Conservation (phyloP, 2,329 filamentous ascomycete species). For the Trichocomaceae sp. region DNA sequence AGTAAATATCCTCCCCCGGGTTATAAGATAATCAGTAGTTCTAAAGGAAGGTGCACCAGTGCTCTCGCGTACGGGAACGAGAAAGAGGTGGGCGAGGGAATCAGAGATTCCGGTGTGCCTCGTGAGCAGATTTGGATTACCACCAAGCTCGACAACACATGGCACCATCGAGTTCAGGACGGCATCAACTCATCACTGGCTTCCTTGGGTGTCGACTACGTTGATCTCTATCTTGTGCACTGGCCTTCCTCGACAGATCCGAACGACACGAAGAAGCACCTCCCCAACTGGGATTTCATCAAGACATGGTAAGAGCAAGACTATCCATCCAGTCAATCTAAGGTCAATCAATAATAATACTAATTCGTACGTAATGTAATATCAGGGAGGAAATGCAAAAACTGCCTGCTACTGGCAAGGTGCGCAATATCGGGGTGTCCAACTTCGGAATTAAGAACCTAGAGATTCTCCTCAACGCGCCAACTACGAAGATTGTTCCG, state of each 20-base stretch:
- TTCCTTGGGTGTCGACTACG: slow-evolving; percentile 59
- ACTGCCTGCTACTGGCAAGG: slow-evolving; percentile 50
- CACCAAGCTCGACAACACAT: slow-evolving; percentile 64
- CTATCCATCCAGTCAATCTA: not conserved
- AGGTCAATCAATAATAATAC: slow-evolving; percentile 18
- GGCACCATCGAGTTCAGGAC: slow-evolving; percentile 54
- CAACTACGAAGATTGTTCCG: slow-evolving; percentile 50
- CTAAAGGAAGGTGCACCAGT: slow-evolving; percentile 16
- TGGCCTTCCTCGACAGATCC: slow-evolving; percentile 54
- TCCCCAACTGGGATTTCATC: slow-evolving; percentile 72
- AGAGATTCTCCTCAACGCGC: slow-evolving; percentile 65
- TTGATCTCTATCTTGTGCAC: slow-evolving; percentile 69
- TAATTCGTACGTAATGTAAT: slow-evolving; percentile 19
- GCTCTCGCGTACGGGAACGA: slow-evolving; percentile 56
- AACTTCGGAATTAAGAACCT: slow-evolving; percentile 80
- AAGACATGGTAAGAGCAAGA: slow-evolving; percentile 56
- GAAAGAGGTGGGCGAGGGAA: slow-evolving; percentile 59
- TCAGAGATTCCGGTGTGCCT: slow-evolving; percentile 60
- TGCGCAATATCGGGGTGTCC: slow-evolving; percentile 74
- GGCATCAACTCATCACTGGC: slow-evolving; percentile 58
- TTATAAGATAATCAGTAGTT: not conserved
- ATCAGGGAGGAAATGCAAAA: slow-evolving; percentile 46
- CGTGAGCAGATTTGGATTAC: slow-evolving; percentile 61
- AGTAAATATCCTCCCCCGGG: slow-evolving; percentile 16
- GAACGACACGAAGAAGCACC: slow-evolving; percentile 52